These are phyloP conservation scores for Dictyostelium brefeldianum DNA, from an alignment of 78 protist species.

Conservation along the genomic window DNA sequence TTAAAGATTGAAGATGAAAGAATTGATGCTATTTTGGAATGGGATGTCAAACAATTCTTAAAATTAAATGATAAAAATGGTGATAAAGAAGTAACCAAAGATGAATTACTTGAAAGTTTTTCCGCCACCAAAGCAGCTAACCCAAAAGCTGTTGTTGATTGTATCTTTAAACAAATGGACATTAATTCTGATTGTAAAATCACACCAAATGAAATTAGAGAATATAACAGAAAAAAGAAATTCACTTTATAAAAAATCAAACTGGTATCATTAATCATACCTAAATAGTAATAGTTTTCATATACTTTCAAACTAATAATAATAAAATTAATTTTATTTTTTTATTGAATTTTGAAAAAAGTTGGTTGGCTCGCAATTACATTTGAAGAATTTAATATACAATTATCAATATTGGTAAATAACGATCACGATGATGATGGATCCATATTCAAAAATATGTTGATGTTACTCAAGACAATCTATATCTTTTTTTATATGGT, in stretches of 20 bases:
- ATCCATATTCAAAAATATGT: too few species aligned
- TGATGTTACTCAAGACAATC: too few species aligned
- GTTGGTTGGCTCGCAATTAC: too few species aligned
- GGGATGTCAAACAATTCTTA: neutral
- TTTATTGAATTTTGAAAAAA: too few species aligned
- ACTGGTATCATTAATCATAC: too few species aligned
- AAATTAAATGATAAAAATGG: neutral
- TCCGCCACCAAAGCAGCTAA: neutral
- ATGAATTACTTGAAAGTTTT: neutral
- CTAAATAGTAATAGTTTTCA: too few species aligned
- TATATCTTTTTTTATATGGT: too few species aligned
- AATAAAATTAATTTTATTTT: too few species aligned
- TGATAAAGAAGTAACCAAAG: neutral
- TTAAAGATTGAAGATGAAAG: neutral
- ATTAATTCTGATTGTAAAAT: neutral
- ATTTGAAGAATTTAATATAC: too few species aligned
- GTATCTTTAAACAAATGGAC: constrained; percentile 5
- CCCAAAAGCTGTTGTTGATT: neutral
- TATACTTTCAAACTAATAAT: too few species aligned
- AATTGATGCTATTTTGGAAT: neutral
- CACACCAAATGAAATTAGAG: neutral
- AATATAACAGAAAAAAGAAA: neutral
- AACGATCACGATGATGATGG: too few species aligned
- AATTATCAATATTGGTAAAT: too few species aligned
- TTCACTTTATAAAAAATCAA: neutral